These are phyloP conservation scores for Elaphomyces granulatus DNA, from an alignment of 495 filamentous ascomycete species.

Conservation along the genomic window DNA sequence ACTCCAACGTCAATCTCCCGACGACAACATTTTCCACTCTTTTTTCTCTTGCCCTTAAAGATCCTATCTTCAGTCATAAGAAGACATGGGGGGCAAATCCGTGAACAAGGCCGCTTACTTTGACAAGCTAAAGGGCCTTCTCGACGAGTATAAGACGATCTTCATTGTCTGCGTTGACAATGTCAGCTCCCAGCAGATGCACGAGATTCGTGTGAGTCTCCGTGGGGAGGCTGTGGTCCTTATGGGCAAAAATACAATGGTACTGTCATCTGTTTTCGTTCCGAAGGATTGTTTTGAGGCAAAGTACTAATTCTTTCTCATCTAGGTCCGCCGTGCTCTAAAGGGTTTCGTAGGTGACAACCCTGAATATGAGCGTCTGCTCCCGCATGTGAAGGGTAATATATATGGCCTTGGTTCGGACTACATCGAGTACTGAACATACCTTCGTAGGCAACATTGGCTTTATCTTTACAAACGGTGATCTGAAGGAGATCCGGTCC, in stretches of 20 bases:
- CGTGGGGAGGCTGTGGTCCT: constrained; percentile 83
- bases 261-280: constrained; percentile 14
- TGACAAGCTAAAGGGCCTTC: constrained; percentile 91
- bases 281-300: not conserved
- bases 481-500: constrained; percentile 80
- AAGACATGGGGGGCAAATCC: constrained; percentile 99
- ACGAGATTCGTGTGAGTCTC: constrained; percentile 90
- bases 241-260: constrained; percentile 99
- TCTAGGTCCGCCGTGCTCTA: constrained; percentile 83
- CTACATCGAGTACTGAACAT: no score
- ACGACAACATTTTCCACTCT: constrained; percentile 8
- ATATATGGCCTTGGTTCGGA: no score
- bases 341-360: constrained; percentile 84
- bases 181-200: constrained; percentile 99
- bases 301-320: constrained; percentile 6
- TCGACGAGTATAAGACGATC: constrained; percentile 83
- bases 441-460: constrained; percentile 66
- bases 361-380: constrained; percentile 94
- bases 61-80: constrained; percentile 86
- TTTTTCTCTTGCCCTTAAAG: constrained; percentile 64
- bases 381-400: constrained; percentile 81
- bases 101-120: constrained; percentile 95
- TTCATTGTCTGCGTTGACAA: constrained; percentile 97
- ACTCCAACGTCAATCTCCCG: constrained; percentile 21
- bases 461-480: constrained; percentile 98